These are phyloP conservation scores for Talaromyces verruculosus DNA, from an alignment of 2,329 filamentous ascomycete species.

Conservation along the genomic window DNA sequence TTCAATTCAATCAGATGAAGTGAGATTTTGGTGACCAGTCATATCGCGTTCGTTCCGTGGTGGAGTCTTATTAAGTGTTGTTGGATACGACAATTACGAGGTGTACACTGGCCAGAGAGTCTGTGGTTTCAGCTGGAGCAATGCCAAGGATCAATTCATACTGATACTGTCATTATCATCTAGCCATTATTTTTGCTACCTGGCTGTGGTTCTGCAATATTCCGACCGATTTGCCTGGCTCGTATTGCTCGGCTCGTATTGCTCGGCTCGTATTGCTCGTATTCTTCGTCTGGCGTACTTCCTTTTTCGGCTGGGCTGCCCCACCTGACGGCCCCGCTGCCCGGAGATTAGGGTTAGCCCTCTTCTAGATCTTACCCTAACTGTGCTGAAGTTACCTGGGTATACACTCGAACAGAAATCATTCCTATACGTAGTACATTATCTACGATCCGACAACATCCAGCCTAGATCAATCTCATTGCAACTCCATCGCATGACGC, in stretches of 20 bases:
- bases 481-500: slow-evolving; percentile 14
- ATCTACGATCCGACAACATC: background rate
- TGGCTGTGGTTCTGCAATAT: no score
- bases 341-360: background rate
- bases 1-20: background rate
- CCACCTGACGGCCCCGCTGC: background rate
- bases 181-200: no score
- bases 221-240: no score
- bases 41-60: background rate
- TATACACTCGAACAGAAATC: background rate
- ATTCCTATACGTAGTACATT: background rate
- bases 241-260: background rate
- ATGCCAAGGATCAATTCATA: background rate
- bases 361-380: background rate
- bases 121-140: background rate
- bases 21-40: background rate
- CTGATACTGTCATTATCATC: background rate
- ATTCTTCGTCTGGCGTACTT: background rate
- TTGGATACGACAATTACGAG: background rate
- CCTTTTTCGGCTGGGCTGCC: background rate
- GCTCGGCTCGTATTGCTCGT: background rate
- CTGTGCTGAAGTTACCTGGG: background rate
- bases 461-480: background rate
- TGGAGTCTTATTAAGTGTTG: background rate
- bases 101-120: background rate